These are phyloP conservation scores for Mycena amicta DNA, from an alignment of 768 basidiomycete genomes.

Conservation along the genomic window DNA sequence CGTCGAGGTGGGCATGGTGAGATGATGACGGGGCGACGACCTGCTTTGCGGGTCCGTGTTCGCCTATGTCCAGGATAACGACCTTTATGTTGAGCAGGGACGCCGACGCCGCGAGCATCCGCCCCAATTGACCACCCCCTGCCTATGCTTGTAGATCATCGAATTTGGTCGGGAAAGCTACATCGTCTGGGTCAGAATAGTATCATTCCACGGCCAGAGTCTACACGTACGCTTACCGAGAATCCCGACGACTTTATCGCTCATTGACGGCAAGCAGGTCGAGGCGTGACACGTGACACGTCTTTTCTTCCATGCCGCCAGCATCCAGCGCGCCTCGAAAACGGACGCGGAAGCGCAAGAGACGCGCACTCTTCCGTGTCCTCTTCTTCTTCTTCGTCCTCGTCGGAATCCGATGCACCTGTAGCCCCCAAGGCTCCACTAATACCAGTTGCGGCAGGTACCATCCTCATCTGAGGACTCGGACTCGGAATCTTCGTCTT, in stretches of 20 bases:
- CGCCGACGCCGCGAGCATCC: constrained; percentile 93
- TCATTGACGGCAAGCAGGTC: constrained; percentile 31
- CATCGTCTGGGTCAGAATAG: constrained; percentile 8
- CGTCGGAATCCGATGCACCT: constrained; percentile 19
- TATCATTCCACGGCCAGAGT: background rate
- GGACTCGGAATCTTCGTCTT: constrained; percentile 33
- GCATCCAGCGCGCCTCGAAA: constrained; percentile 41
- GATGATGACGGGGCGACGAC: constrained; percentile 60
- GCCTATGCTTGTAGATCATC: constrained; percentile 13
- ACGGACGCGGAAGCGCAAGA: constrained; percentile 56
- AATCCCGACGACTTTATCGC: constrained; percentile 51
- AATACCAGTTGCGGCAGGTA: constrained; percentile 2
- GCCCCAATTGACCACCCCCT: constrained; percentile 97
- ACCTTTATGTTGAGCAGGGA: constrained; percentile 84
- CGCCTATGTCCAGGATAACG: constrained; percentile 82
- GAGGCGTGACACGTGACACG: background rate
- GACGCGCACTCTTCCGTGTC: constrained; percentile 51
- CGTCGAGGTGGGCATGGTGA: constrained; percentile 71
- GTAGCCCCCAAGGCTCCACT: constrained; percentile 8
- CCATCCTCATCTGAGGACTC: constrained; percentile 21
- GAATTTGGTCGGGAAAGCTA: background rate
- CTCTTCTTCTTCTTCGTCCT: constrained; percentile 19
- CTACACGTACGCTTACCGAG: constrained; percentile 51
- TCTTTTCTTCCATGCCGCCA: constrained; percentile 28
- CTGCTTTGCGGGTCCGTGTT: constrained; percentile 88